Evolutionary conservation across 129 eudicot genomes (phyloP), one percentile per base, ranked within the genome.

Genomic region (Solidago caesia): DNA sequence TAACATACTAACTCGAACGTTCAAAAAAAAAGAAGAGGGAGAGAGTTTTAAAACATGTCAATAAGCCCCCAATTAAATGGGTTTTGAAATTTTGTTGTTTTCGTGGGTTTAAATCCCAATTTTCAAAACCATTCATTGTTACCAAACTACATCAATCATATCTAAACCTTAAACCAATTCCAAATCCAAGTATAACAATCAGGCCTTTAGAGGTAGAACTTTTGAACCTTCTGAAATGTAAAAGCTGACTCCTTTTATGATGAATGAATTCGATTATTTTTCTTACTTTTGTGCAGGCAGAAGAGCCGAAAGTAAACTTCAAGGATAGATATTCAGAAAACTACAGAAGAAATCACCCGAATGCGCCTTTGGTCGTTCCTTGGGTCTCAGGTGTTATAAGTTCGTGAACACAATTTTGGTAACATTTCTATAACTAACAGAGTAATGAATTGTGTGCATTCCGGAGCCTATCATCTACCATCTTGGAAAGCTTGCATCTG

Each of bases 341-440:
- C 15, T 94, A 87, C 76, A 81, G 97, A 85, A 81, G 79, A 58
- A 72, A 85, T 55, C 97, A 94, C 72, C 86, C 91, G 42, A 86
- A 87, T 44, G 97, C 92, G 11, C 98, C 98, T 8, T 57, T 88
- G 51, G 57, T 85, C 42, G 97, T 94, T 83, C 98, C 98, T 14
- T 94, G 98, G 98, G 92, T 87, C n/a, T 84, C 98, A 5, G 98
- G 98, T 55, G 84, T 94, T 29, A 86, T 88, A 69, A 80, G 70
- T 21, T 79, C 79, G 66, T 79, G 70, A 77, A 46, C 7, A 7
- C 58, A 48, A n/a, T 29, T 44, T 67, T 11, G 48, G 9, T 0
- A 47, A 69, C 27, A 45, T 76, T 45, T 62, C 51, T 68, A 66
- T 43, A 71, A 71, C 70, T 44, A 63, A 71, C 48, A 9, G 64